Evolutionary conservation across 1,284 basidiomycete species (phyloP), one percentile per base, ranked within the genome.

Genomic region (Apiotrichum brassicae): DNA sequence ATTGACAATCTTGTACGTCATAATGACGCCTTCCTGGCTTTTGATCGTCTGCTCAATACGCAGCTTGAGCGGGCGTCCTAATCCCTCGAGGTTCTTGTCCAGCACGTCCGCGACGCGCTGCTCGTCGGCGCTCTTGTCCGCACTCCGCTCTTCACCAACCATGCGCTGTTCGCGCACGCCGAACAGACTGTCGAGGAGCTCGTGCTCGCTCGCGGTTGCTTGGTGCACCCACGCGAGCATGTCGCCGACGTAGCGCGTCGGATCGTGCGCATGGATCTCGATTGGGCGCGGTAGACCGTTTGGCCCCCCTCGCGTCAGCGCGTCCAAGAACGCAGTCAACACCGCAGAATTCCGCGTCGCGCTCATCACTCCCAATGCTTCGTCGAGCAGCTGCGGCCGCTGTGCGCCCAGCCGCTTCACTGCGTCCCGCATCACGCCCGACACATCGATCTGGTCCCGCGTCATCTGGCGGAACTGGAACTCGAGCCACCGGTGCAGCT

Each of bases 221-320:
- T 98, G 95, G 72, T 98, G 94, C 1, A 97, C 84, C 95, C 94
- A 98, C 0, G 93, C 94, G 4, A 98, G 82, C 89, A 98, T 97
- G 70, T 97, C 94, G 18, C 94, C 93, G 14, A 95, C 84, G 68
- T 98, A 98, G 23, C 94, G 83, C 56, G 91, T 79, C 0, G 94
- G 92, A 68, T 98, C 94, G 64, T 98, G 94, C 0, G 94, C 94
- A 65, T 97, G 92, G 3, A 97, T 78, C 71, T 98, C 94, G 57
- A 98, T 97, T 0, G 94, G 93, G 3, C 92, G 82, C 0, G 92
- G 89, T 2, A 91, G 77, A 23, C 89, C 88, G 30, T 84, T 84
- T 0, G 88, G 88, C 0, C 89, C 89, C 13, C 94, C 93, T 11
- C 87, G 81, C 0, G 91, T 97, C 16, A 97, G 78, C 0, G 93